Evolutionary conservation across 495 filamentous ascomycete species (phyloP).

Genomic region (Sporormia fimetaria): DNA sequence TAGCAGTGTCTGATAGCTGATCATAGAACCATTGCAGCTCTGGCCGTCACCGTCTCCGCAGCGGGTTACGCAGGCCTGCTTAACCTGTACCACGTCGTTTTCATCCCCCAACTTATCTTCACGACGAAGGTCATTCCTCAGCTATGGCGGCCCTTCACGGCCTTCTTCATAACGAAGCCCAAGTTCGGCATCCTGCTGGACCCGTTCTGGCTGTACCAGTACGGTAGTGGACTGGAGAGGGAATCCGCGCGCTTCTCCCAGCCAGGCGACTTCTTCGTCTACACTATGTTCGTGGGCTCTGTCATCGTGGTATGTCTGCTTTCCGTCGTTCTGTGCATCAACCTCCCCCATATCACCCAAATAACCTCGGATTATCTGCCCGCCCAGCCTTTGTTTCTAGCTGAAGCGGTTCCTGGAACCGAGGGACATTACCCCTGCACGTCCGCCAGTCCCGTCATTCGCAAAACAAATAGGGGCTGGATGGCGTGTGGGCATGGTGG

Average conservation of each 20-base stretch:
- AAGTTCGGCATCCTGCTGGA: conserved; percentile 61
- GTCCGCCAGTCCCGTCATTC: conserved; percentile 62
- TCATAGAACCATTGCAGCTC: conserved; percentile 58
- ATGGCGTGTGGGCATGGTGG: conserved; percentile 80
- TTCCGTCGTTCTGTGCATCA: conserved; percentile 2
- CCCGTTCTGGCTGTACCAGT: conserved; percentile 66
- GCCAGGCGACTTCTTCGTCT: conserved; percentile 60
- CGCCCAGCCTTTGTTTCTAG: conserved; percentile 67
- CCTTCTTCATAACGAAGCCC: conserved; percentile 60
- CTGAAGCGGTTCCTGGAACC: conserved; percentile 95
- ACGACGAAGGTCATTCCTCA: conserved; percentile 48
- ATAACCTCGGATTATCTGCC: conserved; percentile 83
- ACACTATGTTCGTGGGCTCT: conserved; percentile 49
- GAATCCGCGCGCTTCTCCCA: conserved; percentile 47
- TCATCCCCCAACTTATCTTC: conserved; percentile 45
- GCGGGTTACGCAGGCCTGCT: conserved; percentile 52
- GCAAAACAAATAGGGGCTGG: conserved; percentile 56
- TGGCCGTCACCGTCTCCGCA: conserved; percentile 52
- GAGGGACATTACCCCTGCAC: conserved; percentile 93
- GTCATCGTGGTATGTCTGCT: conserved; percentile 50
- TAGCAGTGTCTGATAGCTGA: conserved; percentile 35
- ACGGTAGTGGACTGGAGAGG: conserved; percentile 51
- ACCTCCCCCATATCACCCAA: conserved; percentile 17
- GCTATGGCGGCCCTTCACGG: conserved; percentile 55
- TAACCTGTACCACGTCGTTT: conserved; percentile 43